Base-by-base conservation (phyloP, 345 rosid species). In the Rubroshorea leprosula region DNA sequence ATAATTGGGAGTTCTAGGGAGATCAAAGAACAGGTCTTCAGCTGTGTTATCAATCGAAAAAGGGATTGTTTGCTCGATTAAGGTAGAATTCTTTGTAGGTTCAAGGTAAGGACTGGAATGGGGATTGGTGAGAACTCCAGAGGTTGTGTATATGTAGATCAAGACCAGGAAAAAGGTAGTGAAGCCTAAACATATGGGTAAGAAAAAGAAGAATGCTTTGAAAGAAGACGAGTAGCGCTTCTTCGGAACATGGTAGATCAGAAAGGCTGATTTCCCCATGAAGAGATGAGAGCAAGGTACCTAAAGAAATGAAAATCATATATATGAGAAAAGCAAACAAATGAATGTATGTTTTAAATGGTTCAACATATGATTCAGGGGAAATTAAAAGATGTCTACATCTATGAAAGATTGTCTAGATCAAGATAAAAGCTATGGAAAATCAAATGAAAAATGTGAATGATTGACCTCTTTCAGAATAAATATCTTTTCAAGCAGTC, bases 141-240 rank as follows among this genome's bases (percentile, higher is more conserved):
- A 75, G 35, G 84, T 79, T 11, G 70, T 22, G 71, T 69, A 58
- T 47, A 77, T 51, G 65, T 79, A 75, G 50, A 79, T 48, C 65
- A 77, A 72, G 54, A 77, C 35, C 63, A 69, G 54, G 17, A 74
- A 60, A 46, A 74, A 69, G 54, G 70, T 72, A 14, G 68, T 44
- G 58, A 82, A 59, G 23, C 82, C 80, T 55, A 77, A 51, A 67
- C 64, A 60, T 13, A 77, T 60, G 26, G 82, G 79, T 12, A 74
- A 29, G 59, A 76, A 66, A 73, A 76, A 74, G 67, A 72, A 72
- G 21, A 44, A 65, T 46, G 52, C 54, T 55, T 25, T 23, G 60
- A 44, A 60, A 60, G 73, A 45, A 48, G 24, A 52, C 59, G 68
- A 49, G 51, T 26, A 6, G 3, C 75, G 73, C 18, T 76, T 66